Conservation (phyloP, 768 basidiomycete genomes). For the Agaricus subrufescens region DNA sequence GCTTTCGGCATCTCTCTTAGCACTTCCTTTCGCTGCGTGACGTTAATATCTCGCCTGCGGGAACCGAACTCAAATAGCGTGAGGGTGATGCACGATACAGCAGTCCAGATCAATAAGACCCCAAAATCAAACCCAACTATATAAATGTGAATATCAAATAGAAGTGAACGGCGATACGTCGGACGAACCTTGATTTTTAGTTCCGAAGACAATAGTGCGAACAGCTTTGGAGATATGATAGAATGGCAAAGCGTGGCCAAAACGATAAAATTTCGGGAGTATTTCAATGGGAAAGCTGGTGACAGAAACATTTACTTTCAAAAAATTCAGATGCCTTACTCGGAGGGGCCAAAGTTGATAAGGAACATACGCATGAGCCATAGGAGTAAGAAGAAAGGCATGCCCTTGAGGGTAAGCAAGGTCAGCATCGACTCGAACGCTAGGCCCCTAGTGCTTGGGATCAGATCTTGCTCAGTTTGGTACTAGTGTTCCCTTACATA, state of each 20-base stretch:
- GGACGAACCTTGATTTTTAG: constrained; percentile 43
- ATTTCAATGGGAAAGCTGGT: constrained; percentile 48
- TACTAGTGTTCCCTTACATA: constrained; percentile 31
- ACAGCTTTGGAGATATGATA: constrained; percentile 55
- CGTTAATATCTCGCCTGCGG: constrained; percentile 17
- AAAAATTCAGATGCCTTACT: neutral
- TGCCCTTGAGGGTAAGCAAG: constrained; percentile 44
- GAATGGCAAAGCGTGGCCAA: constrained; percentile 61
- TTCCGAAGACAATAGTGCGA: constrained; percentile 53
- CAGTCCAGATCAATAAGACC: constrained; percentile 51
- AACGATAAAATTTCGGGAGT: constrained; percentile 48
- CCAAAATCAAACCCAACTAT: constrained; percentile 62
- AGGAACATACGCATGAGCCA: constrained; percentile 55
- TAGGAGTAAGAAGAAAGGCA: constrained; percentile 57
- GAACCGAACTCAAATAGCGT: constrained; percentile 43
- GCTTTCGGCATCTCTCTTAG: neutral
- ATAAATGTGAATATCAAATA: neutral
- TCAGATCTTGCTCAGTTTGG: neutral
- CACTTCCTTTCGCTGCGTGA: neutral
- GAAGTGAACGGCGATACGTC: constrained; percentile 13
- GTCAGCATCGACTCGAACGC: constrained; percentile 60
- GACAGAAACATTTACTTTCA: constrained; percentile 53
- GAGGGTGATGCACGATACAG: constrained; percentile 50
- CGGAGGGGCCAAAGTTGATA: neutral
- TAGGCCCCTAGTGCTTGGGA: constrained; percentile 38